Evolutionary conservation across 495 filamentous ascomycete genomes (phyloP).

Genomic region (Penicillium parvum): DNA sequence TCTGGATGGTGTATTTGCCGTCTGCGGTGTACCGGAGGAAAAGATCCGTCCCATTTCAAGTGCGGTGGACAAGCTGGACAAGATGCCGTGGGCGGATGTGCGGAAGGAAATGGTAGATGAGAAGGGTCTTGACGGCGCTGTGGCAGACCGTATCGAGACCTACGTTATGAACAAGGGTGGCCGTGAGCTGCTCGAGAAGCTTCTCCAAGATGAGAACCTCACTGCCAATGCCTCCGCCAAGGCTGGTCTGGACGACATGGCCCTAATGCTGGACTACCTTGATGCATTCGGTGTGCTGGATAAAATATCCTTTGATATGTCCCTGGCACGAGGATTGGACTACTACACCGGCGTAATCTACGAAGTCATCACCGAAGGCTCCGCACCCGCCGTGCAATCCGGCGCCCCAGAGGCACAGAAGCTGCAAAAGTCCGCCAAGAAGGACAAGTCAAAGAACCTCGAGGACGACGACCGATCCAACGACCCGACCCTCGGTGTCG

Average conservation of each 20-base stretch:
- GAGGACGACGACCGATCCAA: constrained; percentile 77
- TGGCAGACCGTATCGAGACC: constrained; percentile 81
- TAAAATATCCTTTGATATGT: constrained; percentile 75
- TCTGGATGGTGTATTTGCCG: constrained; percentile 85
- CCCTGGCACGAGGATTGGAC: constrained; percentile 79
- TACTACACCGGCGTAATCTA: constrained; percentile 96
- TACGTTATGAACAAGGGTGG: constrained; percentile 69
- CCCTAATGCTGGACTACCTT: constrained; percentile 74
- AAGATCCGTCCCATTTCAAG: constrained; percentile 84
- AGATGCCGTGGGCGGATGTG: constrained; percentile 85
- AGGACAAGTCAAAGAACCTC: constrained; percentile 51
- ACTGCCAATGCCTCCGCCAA: constrained; percentile 66
- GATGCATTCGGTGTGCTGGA: constrained; percentile 68
- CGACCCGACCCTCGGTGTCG: constrained; percentile 78
- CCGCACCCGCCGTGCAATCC: constrained; percentile 53
- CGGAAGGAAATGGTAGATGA: constrained; percentile 89
- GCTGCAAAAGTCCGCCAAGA: constrained; percentile 52
- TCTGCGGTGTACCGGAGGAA: constrained; percentile 81
- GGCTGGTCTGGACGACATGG: constrained; percentile 77
- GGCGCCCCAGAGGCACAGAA: constrained; percentile 45
- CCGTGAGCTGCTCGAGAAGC: constrained; percentile 61
- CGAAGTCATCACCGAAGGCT: constrained; percentile 84
- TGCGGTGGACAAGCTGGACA: constrained; percentile 95
- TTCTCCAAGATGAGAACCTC: constrained; percentile 60
- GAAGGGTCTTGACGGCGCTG: constrained; percentile 69